A percentile compares a stretch with the other conserved stretches of the same genome.
Conservation (phyloP, 192 early-diverging fungal genomes). For the Entophlyctis helioformis region DNA sequence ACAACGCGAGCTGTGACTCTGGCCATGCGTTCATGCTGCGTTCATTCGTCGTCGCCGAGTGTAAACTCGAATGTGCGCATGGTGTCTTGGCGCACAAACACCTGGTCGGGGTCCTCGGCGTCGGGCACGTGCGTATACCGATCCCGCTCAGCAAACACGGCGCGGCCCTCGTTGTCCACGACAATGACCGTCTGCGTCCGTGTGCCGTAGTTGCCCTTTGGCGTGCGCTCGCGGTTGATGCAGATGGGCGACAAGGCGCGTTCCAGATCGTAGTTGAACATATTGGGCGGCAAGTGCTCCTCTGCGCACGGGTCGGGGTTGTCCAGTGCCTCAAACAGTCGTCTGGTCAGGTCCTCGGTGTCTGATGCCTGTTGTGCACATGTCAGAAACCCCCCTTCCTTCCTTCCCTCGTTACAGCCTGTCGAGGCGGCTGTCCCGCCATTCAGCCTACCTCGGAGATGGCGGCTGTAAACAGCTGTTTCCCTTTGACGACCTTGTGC, state of each 20-base stretch:
- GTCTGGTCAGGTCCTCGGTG: no score
- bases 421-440: no score
- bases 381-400: no score
- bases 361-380: no score
- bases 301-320: constrained; percentile 1
- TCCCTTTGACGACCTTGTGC: constrained; percentile 15
- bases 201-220: constrained; percentile 17
- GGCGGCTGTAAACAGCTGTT: constrained; percentile 3
- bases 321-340: no score
- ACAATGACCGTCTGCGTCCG: constrained; percentile 25
- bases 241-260: constrained; percentile 16
- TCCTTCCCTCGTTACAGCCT: no score
- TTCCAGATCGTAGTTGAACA: constrained; percentile 10
- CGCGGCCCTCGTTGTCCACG: constrained; percentile 6
- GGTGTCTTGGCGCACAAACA: no score
- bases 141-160: constrained; percentile 12
- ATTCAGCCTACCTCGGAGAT: neutral
- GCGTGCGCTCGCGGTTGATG: constrained; percentile 13
- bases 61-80: no score
- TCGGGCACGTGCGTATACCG: constrained; percentile 1
- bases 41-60: no score
- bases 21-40: no score
- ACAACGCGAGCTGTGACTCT: no score
- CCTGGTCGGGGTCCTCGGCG: no score
- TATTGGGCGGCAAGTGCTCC: constrained; percentile 4